Evolutionary conservation across 192 early-diverging fungal species (phyloP).

Genomic region (Phycomyces nitens): DNA sequence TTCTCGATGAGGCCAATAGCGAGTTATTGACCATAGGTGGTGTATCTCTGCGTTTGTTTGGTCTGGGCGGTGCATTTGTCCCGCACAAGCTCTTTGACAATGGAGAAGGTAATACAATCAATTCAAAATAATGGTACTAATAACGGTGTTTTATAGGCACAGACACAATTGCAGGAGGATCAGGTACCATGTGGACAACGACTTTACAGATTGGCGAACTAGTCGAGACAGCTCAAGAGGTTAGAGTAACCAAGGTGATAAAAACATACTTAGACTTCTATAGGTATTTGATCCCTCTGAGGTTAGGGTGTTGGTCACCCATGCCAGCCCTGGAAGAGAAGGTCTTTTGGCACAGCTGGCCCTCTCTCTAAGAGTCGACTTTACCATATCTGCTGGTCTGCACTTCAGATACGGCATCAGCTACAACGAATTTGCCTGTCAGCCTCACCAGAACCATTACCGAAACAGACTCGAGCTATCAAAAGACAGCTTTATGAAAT

Average conservation of each 20-base stretch:
- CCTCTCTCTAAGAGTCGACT: conserved; percentile 51
- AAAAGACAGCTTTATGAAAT: conserved; percentile 46
- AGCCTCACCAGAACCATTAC: conserved; percentile 50
- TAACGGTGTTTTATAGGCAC: neutral
- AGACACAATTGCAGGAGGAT: conserved; percentile 56
- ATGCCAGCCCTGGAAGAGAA: conserved; percentile 57
- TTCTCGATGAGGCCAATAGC: conserved; percentile 52
- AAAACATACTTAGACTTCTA: too few relatives aligned
- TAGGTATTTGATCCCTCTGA: conserved; percentile 50
- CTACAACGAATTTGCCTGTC: conserved; percentile 59
- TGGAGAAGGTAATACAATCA: conserved; percentile 44
- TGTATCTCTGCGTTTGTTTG: conserved; percentile 54
- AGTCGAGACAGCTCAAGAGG: conserved; percentile 51
- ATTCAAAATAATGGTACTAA: too few relatives aligned
- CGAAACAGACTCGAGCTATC: conserved; percentile 45
- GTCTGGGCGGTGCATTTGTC: conserved; percentile 56
- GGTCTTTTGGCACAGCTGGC: conserved; percentile 56
- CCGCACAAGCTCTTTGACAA: conserved; percentile 62
- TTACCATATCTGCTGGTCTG: conserved; percentile 59
- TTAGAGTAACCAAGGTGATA: too few relatives aligned
- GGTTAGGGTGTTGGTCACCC: conserved; percentile 52
- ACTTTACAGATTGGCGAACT: conserved; percentile 60
- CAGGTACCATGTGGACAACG: conserved; percentile 64
- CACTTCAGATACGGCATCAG: conserved; percentile 61
- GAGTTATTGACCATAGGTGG: conserved; percentile 51